phyloP scores from a whole-genome alignment of 1,284 basidiomycete species.

The Earliella scabrosa region DNA sequence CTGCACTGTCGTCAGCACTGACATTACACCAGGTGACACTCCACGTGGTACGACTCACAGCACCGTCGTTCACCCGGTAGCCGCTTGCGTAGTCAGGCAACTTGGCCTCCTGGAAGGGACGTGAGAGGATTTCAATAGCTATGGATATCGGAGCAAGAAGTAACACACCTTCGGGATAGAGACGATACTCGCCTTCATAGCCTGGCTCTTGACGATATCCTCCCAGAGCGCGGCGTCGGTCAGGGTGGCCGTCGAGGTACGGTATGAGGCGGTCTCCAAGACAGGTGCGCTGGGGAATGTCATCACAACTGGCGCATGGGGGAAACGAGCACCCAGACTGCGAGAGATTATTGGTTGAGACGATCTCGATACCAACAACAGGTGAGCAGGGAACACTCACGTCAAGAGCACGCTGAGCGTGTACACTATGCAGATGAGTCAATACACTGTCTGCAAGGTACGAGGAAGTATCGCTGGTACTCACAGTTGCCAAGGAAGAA shows the following conservation, averaged over 20 bases:
- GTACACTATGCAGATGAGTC: constrained; percentile 9
- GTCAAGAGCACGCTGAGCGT: constrained; percentile 20
- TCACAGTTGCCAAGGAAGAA: constrained; percentile 20
- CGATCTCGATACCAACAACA: background rate
- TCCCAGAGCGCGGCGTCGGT: constrained; percentile 10
- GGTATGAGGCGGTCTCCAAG: background rate
- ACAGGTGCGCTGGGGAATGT: background rate
- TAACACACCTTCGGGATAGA: constrained; percentile 4
- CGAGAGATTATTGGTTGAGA: background rate
- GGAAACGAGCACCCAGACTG: background rate
- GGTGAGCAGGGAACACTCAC: background rate
- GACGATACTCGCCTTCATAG: background rate
- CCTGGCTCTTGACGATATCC: constrained; percentile 14
- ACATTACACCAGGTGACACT: too few relatives aligned
- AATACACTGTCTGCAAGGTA: background rate
- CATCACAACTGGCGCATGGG: background rate
- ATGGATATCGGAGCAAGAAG: background rate
- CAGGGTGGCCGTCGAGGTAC: constrained; percentile 4
- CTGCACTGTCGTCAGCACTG: too few relatives aligned
- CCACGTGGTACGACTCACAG: background rate
- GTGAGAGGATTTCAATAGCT: background rate
- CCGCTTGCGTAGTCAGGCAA: background rate
- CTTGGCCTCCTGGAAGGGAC: background rate
- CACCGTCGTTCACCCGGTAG: background rate
- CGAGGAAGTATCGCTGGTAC: too few relatives aligned